Conservation (phyloP, 129 eudicot genomes). For the Lactuca sativa region DNA sequence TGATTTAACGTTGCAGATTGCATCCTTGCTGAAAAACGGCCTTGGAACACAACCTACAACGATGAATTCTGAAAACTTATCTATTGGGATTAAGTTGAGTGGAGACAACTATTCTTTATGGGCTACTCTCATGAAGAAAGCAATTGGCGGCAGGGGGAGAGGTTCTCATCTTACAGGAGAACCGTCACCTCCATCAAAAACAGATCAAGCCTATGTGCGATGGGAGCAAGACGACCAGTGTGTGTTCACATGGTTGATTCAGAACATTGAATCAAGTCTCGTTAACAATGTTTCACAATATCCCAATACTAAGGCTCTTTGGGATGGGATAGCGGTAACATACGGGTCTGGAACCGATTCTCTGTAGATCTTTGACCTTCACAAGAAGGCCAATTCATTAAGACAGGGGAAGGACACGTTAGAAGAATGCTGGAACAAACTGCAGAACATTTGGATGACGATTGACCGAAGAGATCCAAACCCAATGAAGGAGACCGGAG, state of each 20-base stretch:
- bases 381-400: too few relatives aligned
- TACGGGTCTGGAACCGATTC: not conserved
- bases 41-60: constrained; percentile 5
- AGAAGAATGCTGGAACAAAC: too few relatives aligned
- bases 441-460: too few relatives aligned
- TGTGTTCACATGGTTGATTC: constrained; percentile 19
- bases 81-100: not conserved
- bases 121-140: constrained; percentile 21
- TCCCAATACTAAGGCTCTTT: constrained; percentile 11
- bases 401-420: too few relatives aligned
- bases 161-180: constrained; percentile 10
- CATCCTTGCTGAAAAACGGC: not conserved
- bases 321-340: constrained; percentile 13
- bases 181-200: constrained; percentile 2
- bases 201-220: constrained; percentile 5
- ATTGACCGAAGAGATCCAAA: too few relatives aligned
- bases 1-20: not conserved
- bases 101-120: constrained; percentile 9
- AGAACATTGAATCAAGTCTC: constrained; percentile 1
- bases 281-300: constrained; percentile 2
- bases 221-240: constrained; percentile 5
- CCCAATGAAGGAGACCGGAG: too few relatives aligned
- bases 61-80: not conserved
- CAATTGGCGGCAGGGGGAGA: constrained; percentile 7
- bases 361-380: too few relatives aligned